Evolutionary conservation across 1,139 yeast genomes (phyloP), one percentile per base, ranked within the genome.

Genomic region (Eremothecium gossypii): DNA sequence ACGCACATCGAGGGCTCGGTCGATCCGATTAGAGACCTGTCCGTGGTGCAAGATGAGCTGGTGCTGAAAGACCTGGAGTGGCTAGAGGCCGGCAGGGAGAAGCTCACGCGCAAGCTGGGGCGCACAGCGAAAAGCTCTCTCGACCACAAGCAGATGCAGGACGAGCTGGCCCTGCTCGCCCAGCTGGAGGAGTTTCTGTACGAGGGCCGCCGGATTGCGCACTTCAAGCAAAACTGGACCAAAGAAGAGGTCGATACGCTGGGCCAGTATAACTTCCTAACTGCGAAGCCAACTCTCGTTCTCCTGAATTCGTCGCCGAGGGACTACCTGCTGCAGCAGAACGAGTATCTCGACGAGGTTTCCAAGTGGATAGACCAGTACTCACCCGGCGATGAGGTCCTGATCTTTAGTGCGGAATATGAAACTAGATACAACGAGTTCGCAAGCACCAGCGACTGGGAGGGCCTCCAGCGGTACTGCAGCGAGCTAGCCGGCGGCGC

Each of bases 11-110:
- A 82, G 53, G 72, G 76, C 7, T 65, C 66, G 33, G 71, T 73
- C 10, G 79, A 82, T 57, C 87, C 91, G 0, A 70, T 76, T 0
- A 62, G 89, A 53, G 91, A 82, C 61, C 61, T 80, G 52, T 71
- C 71, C 29, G 75, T 81, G 45, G 87, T 82, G 8, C 76, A 74
- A 49, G 89, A 82, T 59, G 91, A 82, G 60, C 64, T 82, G 47
- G 68, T 82, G n/a, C 61, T 82, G 42, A 82, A 82, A 57, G 91
- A 82, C 57, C 61, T 81, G 57, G 89, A 82, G 48, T 76, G 73
- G 48, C 67, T 77, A 17, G 89, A 81, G 49, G 68, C 64, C 30
- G 75, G 74, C 0, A 50, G 76, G 12, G 83, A 75, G 32, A 68
- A 66, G 44, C 54, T 70, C 7, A 57, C 64, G 3, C 75, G 71